Percentiles rank a stretch among this genome's conserved stretches.
phyloP scores from a whole-genome alignment of 2,329 filamentous ascomycete genomes.

The Eutypella sp. region DNA sequence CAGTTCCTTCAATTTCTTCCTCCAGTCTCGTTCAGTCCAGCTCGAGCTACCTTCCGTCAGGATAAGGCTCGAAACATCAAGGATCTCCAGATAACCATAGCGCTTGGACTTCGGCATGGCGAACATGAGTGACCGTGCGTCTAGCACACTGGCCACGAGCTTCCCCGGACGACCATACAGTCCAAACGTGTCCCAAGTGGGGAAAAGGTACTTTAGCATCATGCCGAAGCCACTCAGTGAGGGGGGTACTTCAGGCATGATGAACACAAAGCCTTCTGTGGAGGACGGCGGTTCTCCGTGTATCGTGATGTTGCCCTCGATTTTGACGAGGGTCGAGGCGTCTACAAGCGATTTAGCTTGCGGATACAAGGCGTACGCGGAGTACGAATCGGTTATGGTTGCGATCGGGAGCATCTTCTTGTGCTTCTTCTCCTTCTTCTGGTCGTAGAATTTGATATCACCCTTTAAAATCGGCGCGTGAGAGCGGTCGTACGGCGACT shows the following conservation, averaged over 20 bases:
- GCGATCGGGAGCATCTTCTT: conserved; percentile 91
- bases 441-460: conserved; percentile 92
- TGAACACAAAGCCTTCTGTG: conserved; percentile 91
- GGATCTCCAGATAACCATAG: conserved; percentile 85
- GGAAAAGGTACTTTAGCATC: conserved; percentile 87
- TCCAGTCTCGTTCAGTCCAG: conserved; percentile 89
- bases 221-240: conserved; percentile 93
- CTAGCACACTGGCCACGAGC: conserved; percentile 80
- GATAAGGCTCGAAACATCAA: conserved; percentile 79
- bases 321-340: conserved; percentile 86
- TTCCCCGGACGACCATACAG: conserved; percentile 86
- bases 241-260: conserved; percentile 94
- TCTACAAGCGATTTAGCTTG: conserved; percentile 92
- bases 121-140: conserved; percentile 92
- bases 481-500: conserved; percentile 75
- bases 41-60: conserved; percentile 67
- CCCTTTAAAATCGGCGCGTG: conserved; percentile 68
- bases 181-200: conserved; percentile 86
- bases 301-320: conserved; percentile 86
- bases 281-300: conserved; percentile 72
- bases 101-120: conserved; percentile 86
- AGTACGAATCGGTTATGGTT: conserved; percentile 84
- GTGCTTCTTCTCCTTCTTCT: conserved; percentile 71
- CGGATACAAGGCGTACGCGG: conserved; percentile 92
- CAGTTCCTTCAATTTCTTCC: conserved; percentile 80